A percentile compares a stretch with the other conserved stretches of the same genome.
Evolutionary conservation across 805 yeast genomes (phyloP).

Genomic region (Crinitomyces ghanaensis): DNA sequence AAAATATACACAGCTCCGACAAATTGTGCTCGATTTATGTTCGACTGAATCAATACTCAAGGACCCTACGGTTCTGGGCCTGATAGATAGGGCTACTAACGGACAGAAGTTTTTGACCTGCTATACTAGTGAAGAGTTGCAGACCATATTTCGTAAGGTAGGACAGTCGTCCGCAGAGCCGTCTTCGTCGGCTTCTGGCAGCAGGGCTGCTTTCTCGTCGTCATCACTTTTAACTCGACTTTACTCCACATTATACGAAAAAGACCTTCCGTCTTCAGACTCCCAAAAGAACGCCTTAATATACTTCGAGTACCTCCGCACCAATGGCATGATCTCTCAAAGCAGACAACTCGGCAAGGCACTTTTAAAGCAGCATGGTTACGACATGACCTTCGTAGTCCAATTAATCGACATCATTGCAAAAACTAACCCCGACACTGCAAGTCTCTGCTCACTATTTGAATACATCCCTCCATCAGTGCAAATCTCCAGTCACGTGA

Average conservation of each 20-base stretch:
- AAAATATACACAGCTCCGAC: no score
- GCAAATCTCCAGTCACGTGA: slow-evolving; percentile 1
- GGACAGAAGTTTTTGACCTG: background rate
- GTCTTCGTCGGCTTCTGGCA: no score
- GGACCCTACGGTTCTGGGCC: no score
- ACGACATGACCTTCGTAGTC: slow-evolving; percentile 2
- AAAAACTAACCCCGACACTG: slow-evolving; percentile 5
- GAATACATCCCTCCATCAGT: slow-evolving; percentile 1
- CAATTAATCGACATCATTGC: slow-evolving; percentile 8
- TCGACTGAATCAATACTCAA: no score
- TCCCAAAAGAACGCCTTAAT: slow-evolving; percentile 15
- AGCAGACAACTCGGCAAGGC: slow-evolving; percentile 14
- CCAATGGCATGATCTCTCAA: slow-evolving; percentile 12
- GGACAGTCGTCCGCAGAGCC: no score
- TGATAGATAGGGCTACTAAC: background rate
- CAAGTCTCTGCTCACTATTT: slow-evolving; percentile 3
- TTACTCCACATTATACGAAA: background rate
- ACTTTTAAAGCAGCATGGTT: slow-evolving; percentile 8
- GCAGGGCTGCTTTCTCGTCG: no score
- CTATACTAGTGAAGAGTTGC: background rate
- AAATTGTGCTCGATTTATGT: no score
- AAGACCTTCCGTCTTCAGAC: background rate
- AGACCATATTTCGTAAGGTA: background rate
- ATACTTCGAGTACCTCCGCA: slow-evolving; percentile 15
- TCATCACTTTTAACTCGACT: background rate